Evolutionary conservation across 2,329 filamentous ascomycete species (phyloP).

Genomic region (Rhinocladiella similis): DNA sequence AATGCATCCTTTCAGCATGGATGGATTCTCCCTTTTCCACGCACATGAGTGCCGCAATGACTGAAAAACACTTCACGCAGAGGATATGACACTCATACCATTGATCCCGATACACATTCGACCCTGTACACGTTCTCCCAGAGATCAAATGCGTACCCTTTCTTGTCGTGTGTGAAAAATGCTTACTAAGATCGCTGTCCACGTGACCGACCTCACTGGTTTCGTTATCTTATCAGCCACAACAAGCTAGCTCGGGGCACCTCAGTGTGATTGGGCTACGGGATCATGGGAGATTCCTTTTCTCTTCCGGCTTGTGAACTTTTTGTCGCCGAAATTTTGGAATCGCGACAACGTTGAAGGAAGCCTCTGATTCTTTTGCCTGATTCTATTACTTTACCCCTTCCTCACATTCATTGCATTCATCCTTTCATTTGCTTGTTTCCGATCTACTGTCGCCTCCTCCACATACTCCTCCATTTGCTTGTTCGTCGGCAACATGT

Average conservation of each 20-base stretch:
- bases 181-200: no score
- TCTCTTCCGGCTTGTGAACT: background rate
- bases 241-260: background rate
- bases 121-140: no score
- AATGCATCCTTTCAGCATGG: no score
- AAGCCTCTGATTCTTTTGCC: background rate
- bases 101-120: no score
- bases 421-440: background rate
- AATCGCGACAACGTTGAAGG: background rate
- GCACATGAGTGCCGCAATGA: no score
- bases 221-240: background rate
- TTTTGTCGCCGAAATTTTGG: conserved; percentile 4
- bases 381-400: background rate
- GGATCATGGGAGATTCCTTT: background rate
- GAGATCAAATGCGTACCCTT: no score
- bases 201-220: no score
- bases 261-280: background rate
- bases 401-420: background rate
- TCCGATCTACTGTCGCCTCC: background rate
- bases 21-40: no score
- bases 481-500: conserved; percentile 30
- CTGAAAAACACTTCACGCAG: no score
- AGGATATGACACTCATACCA: no score
- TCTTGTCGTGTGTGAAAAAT: no score
- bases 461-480: no score